Conservation (phyloP, 257 asterid genomes). For the Lithospermum erythrorhizon region DNA sequence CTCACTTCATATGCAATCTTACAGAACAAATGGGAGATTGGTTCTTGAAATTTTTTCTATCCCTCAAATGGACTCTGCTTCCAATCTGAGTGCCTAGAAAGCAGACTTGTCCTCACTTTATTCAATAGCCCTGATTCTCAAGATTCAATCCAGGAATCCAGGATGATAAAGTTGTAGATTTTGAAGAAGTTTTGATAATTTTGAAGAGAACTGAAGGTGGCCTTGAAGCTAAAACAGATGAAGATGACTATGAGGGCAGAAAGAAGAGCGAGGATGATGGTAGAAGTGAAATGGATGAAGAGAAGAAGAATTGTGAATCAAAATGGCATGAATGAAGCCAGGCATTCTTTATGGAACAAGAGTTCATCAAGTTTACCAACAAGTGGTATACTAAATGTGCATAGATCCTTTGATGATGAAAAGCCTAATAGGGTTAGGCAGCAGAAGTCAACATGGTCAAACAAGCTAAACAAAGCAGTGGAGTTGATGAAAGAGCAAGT, state of each 20-base stretch:
- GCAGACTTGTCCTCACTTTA: constrained; percentile 54
- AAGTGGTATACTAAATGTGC: constrained; percentile 27
- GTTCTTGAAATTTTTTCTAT: constrained; percentile 56
- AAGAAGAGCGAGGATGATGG: constrained; percentile 12
- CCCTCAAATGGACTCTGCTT: constrained; percentile 37
- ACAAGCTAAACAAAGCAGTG: constrained; percentile 18
- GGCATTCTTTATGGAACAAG: constrained; percentile 17
- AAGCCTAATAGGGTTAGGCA: constrained; percentile 25
- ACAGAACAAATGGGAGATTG: constrained; percentile 50
- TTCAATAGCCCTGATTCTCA: constrained; percentile 14
- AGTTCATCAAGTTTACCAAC: constrained; percentile 15
- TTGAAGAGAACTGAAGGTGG: constrained; percentile 23
- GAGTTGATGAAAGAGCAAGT: constrained; percentile 12
- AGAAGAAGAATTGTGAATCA: background rate
- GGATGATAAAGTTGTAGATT: constrained; percentile 16
- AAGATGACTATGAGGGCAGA: constrained; percentile 7
- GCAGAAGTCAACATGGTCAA: constrained; percentile 33
- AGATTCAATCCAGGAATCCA: constrained; percentile 11
- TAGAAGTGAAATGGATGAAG: constrained; percentile 13
- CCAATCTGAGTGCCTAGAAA: constrained; percentile 44
- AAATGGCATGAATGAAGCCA: constrained; percentile 2
- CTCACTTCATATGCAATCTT: constrained; percentile 46
- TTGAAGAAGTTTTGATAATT: constrained; percentile 11
- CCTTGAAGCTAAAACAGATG: constrained; percentile 4
- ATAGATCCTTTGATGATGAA: constrained; percentile 34